Evolutionary conservation across 768 basidiomycete species (phyloP).

Genomic region (Pisolithus microcarpus): DNA sequence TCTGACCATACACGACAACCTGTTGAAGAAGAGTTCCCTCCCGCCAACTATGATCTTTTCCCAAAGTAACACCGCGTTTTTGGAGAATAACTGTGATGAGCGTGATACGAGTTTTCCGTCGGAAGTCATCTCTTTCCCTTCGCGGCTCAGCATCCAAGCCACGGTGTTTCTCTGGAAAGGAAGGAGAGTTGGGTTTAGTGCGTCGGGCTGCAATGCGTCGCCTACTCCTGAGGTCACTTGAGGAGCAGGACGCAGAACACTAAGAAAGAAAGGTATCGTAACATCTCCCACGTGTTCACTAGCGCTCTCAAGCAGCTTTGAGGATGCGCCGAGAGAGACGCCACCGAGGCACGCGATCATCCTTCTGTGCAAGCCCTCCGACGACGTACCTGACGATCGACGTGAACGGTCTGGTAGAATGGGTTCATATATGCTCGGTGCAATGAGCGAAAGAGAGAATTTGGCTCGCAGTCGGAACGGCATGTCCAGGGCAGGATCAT

Average conservation of each 20-base stretch:
- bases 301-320: constrained; percentile 2
- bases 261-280: constrained; percentile 69
- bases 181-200: constrained; percentile 57
- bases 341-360: constrained; percentile 32
- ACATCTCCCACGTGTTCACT: constrained; percentile 29
- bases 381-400: constrained; percentile 21
- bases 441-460: constrained; percentile 34
- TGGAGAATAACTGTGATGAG: neutral
- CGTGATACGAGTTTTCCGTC: constrained; percentile 39
- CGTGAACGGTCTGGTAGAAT: constrained; percentile 22
- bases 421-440: constrained; percentile 33
- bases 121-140: constrained; percentile 47
- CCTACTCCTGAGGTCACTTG: constrained; percentile 32
- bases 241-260: constrained; percentile 60
- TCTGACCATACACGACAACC: constrained; percentile 46
- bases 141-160: constrained; percentile 66
- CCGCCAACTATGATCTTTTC: constrained; percentile 40
- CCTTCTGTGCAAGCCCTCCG: constrained; percentile 53
- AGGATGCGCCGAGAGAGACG: constrained; percentile 4
- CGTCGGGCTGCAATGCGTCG: constrained; percentile 55
- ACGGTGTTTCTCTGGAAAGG: constrained; percentile 84
- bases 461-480: constrained; percentile 46
- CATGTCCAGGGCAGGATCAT: constrained; percentile 24
- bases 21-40: constrained; percentile 50
- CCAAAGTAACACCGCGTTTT: constrained; percentile 31